Percentiles rank a stretch among this genome's conserved stretches.
Conservation (phyloP, 75 land plant species). For the Sequoiadendron giganteum region DNA sequence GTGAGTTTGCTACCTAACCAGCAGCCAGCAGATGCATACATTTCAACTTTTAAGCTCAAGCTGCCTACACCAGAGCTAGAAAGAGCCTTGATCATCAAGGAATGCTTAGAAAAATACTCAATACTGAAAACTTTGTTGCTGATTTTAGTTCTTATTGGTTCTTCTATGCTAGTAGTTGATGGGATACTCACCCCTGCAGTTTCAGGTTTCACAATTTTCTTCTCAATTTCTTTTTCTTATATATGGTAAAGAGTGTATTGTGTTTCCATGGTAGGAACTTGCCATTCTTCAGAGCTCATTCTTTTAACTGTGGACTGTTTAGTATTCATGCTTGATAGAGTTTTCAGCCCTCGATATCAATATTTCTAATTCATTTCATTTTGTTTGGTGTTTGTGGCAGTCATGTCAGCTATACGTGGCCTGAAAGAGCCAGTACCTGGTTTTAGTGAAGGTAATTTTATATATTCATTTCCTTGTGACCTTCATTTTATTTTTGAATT, state of each 20-base stretch:
- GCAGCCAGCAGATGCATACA: slow-evolving; percentile 87
- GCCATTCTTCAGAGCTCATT: neutral
- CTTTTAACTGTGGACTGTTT: neutral
- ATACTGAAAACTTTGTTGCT: slow-evolving; percentile 66
- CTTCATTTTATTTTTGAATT: slow-evolving; percentile 1
- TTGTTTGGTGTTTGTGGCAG: slow-evolving; percentile 35
- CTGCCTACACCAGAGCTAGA: slow-evolving; percentile 74
- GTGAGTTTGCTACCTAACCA: slow-evolving; percentile 88
- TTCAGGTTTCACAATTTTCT: slow-evolving; percentile 63
- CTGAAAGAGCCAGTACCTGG: slow-evolving; percentile 59
- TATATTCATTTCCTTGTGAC: neutral
- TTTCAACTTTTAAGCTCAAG: slow-evolving; percentile 86
- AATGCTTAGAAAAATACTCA: slow-evolving; percentile 56
- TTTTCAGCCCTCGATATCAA: neutral
- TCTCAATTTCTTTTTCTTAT: neutral
- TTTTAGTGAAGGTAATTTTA: slow-evolving; percentile 55
- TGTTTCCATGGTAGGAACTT: neutral
- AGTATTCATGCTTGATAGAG: neutral
- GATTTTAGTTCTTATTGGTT: slow-evolving; percentile 73
- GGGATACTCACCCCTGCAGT: slow-evolving; percentile 95
- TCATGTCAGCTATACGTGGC: slow-evolving; percentile 82
- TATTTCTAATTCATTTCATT: slow-evolving; percentile 3
- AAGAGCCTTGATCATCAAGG: slow-evolving; percentile 68
- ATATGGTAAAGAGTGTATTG: neutral
- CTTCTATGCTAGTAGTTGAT: slow-evolving; percentile 91